Evolutionary conservation across 2,329 filamentous ascomycete species (phyloP), one percentile per base, ranked within the genome.

Genomic region (Onygenales sp.): DNA sequence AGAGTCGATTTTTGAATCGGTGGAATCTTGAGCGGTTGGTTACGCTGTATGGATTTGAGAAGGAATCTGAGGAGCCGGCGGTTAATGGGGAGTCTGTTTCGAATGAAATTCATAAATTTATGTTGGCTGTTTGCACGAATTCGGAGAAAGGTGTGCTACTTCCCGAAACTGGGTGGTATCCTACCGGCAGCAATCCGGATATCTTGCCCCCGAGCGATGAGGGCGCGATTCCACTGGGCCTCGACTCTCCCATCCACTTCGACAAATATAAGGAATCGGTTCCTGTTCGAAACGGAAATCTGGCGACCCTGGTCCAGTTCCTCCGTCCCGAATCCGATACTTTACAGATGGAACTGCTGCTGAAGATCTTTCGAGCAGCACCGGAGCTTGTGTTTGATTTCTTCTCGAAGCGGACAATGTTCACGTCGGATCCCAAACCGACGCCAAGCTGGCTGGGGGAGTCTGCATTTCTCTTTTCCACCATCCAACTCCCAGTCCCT

Each of bases 391-490:
- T 95, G 1, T 86, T 89, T 43, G 84, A 90, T 62, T 98, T 94
- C 67, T 97, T 95, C 64, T 77, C 83, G 43, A 84, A 82, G 65
- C 91, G 89, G 64, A 84, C 81, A 56, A 81, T 85, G 52, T 93
- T 97, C 62, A 82, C 85, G 0, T 89, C 95, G 57, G 91, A 97
- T 42, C 91, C 93, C 0, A 97, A 95, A 65, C 77, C 94, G 4
- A 93, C 90, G 2, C 85, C 90, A 44, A 93, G 90, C 0, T 98
- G 93, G 93, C 87, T 97, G 60, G 91, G 92, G 42, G 95, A 94
- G 65, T 89, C 90, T 0, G 84, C 90, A 0, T 88, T 97, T 57
- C 72, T 98, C 4, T 95, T 94, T 68, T 87, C 86, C 56, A 82
- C 85, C 1, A 83, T 96, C 45, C 80, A 85, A 54, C 74, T 94